A percentile compares a stretch with the other conserved stretches of the same genome.
Evolutionary conservation across 208 protist species (phyloP).

Genomic region (Crithidia bombi): DNA sequence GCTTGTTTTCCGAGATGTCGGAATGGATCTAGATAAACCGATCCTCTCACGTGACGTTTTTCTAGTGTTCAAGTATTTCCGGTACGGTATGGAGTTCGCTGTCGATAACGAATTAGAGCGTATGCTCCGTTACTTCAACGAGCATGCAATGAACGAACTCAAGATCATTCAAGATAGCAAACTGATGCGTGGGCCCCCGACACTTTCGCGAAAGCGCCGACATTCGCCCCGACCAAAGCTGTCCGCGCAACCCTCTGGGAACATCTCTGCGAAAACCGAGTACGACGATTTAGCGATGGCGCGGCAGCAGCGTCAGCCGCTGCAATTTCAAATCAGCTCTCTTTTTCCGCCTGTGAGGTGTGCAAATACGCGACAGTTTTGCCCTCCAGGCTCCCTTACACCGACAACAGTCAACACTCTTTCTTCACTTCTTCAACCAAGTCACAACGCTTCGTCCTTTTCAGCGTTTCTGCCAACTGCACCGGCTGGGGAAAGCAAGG

Average conservation of each 20-base stretch:
- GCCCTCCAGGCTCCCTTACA: constrained; percentile 16
- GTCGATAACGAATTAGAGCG: constrained; percentile 90
- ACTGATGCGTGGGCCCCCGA: constrained; percentile 81
- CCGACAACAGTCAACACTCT: not conserved
- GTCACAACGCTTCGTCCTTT: constrained; percentile 33
- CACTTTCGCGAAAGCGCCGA: constrained; percentile 55
- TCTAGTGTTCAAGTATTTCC: constrained; percentile 88
- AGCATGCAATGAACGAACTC: constrained; percentile 86
- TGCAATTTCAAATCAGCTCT: constrained; percentile 48
- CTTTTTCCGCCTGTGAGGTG: constrained; percentile 56
- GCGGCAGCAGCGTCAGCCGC: constrained; percentile 10
- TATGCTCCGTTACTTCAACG: constrained; percentile 91
- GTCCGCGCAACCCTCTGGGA: not conserved
- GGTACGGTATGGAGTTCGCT: constrained; percentile 85
- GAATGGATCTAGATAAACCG: constrained; percentile 90
- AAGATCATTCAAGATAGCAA: constrained; percentile 92
- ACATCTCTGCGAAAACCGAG: not conserved
- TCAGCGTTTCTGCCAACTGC: constrained; percentile 25
- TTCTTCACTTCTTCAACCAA: constrained; percentile 22
- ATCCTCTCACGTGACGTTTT: constrained; percentile 90
- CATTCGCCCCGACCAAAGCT: not conserved
- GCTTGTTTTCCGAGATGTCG: constrained; percentile 87
- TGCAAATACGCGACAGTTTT: constrained; percentile 67
- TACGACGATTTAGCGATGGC: not conserved
- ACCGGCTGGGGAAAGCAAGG: not conserved